phyloP scores from a whole-genome alignment of 2,329 filamentous ascomycete genomes.

The Ceratocystis cubensis region DNA sequence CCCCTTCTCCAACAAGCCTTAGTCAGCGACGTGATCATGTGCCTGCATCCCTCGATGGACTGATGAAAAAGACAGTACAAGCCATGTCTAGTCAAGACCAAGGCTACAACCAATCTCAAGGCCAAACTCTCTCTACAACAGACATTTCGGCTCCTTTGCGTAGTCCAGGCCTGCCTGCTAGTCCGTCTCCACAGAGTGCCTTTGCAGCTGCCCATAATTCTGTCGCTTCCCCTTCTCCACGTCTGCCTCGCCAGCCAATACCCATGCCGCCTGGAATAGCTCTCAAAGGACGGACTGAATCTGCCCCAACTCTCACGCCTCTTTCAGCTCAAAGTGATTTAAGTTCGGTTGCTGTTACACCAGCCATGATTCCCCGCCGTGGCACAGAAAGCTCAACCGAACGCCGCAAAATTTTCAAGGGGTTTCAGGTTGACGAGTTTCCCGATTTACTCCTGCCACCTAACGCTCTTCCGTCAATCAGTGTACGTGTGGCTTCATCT shows the following conservation, averaged over 20 bases:
- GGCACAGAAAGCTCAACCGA: slow-evolving; percentile 31
- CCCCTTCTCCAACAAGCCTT: slow-evolving; percentile 30
- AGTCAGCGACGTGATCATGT: slow-evolving; percentile 30
- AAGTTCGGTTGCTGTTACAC: slow-evolving; percentile 9
- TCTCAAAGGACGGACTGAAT: slow-evolving; percentile 2
- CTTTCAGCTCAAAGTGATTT: slow-evolving; percentile 28
- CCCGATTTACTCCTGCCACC: slow-evolving; percentile 76
- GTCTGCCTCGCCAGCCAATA: slow-evolving; percentile 60
- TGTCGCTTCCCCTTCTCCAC: slow-evolving; percentile 40
- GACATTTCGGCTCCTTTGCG: slow-evolving; percentile 34
- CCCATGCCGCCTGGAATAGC: slow-evolving; percentile 45
- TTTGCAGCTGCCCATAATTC: neutral
- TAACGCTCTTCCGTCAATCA: slow-evolving; percentile 74
- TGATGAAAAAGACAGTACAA: slow-evolving; percentile 34
- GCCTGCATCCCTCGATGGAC: slow-evolving; percentile 40
- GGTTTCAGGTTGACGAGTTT: slow-evolving; percentile 73
- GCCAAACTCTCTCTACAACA: neutral
- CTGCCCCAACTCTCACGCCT: neutral
- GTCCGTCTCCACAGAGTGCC: slow-evolving; percentile 40
- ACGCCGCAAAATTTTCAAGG: slow-evolving; percentile 53
- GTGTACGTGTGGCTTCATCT: slow-evolving; percentile 80
- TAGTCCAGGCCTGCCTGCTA: slow-evolving; percentile 48
- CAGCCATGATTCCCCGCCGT: slow-evolving; percentile 4
- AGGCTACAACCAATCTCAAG: no score
- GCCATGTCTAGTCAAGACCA: slow-evolving; percentile 23